These are phyloP conservation scores for Castanea mollissima DNA, from an alignment of 306 rosid species.

Conservation along the genomic window DNA sequence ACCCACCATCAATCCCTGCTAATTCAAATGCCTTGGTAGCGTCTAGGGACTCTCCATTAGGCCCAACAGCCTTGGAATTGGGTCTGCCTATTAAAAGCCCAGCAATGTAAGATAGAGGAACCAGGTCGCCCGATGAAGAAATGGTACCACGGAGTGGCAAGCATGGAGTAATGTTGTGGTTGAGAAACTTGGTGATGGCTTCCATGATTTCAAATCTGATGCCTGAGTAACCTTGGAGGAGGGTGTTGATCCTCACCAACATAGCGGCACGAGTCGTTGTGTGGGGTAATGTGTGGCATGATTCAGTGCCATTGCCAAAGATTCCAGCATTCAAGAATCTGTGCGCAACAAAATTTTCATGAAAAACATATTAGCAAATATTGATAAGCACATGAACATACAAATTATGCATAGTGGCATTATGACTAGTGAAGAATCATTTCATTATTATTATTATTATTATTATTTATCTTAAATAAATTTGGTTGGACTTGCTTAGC, in stretches of 20 bases:
- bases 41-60: slow-evolving; percentile 49
- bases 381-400: not conserved
- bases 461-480: too few relatives aligned
- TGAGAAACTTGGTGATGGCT: slow-evolving; percentile 70
- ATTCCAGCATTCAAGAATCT: slow-evolving; percentile 94
- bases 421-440: too few relatives aligned
- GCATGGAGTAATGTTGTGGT: slow-evolving; percentile 73
- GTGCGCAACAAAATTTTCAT: slow-evolving; percentile 5
- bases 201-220: slow-evolving; percentile 82
- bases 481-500: too few relatives aligned
- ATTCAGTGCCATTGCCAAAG: slow-evolving; percentile 63
- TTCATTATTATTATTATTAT: too few relatives aligned
- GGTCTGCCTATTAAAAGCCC: slow-evolving; percentile 76
- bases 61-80: slow-evolving; percentile 76
- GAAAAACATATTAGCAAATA: not conserved
- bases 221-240: slow-evolving; percentile 89
- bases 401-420: too few relatives aligned
- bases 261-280: slow-evolving; percentile 83
- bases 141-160: slow-evolving; percentile 86
- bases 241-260: slow-evolving; percentile 89
- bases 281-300: slow-evolving; percentile 60
- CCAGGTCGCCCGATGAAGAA: slow-evolving; percentile 79
- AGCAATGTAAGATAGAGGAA: slow-evolving; percentile 82
- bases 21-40: slow-evolving; percentile 63
- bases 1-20: slow-evolving; percentile 57